Evolutionary conservation across 768 basidiomycete genomes (phyloP), one percentile per base, ranked within the genome.

Genomic region (Xanthoconium purpureum): DNA sequence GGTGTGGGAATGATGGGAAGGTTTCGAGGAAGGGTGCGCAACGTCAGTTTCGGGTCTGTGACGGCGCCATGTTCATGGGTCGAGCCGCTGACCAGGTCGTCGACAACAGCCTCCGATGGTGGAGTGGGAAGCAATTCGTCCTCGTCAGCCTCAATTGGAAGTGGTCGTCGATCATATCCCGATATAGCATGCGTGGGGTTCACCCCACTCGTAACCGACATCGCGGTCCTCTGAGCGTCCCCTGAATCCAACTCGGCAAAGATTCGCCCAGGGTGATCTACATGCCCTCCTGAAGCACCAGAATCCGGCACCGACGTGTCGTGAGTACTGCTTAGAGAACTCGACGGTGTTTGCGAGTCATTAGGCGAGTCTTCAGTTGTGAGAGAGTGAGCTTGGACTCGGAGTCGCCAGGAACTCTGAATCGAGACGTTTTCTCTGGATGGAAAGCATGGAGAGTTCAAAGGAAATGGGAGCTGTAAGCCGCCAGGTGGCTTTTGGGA

Each of bases 71-170:
- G 2, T 45, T 47, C 29, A 32, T 20, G 30, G 30, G 29, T 39
- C 46, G n/a, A 32, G 33, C 13, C 24, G 45, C 20, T 30, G 46
- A 17, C 37, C 9, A 29, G 5, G 7, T 54, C 44, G 13, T 39
- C 29, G 1, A 8, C 9, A 38, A 24, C 47, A 0, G 10, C 35
- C 11, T 57, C 59, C 2, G 46, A 46, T 17, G 53, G 49, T 2
- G 55, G 55, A 10, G 60, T 65, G 13, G 55, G 52, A 15, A 57
- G 55, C 11, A 38, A 28, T 11, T 4, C 47, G 20, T 20, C 48
- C 2, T 55, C 44, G 15, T 58, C 46, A 4, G 12, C 48, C n/a
- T 35, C 56, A 2, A 45, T 13, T 20, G 43, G 50, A 9, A 43
- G 18, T 20, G 29, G 17, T 12, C 29, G 53, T 35, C 7, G 46